Percentiles rank a stretch among this genome's conserved stretches.
Conservation (phyloP, 352 stramenopile genomes). For the Phytophthora fragariaefolia region DNA sequence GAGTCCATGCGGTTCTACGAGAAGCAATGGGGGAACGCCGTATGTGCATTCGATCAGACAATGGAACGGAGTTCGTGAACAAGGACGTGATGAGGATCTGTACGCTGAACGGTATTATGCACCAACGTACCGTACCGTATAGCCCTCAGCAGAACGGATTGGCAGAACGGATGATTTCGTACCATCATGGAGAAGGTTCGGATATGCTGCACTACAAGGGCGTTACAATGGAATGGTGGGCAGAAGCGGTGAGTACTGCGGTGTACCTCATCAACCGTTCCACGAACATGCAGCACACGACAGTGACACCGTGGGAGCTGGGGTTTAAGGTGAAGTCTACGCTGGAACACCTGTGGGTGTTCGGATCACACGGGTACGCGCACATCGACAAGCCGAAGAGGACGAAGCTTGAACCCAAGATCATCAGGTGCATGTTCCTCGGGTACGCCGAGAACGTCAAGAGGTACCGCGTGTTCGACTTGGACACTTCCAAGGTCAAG, state of each 20-base stretch:
- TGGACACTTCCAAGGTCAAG: slow-evolving; percentile 10
- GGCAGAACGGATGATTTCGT: not conserved
- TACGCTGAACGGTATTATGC: not conserved
- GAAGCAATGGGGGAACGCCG: not conserved
- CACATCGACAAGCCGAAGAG: slow-evolving; percentile 3
- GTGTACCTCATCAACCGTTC: too few relatives aligned
- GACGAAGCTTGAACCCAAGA: too few relatives aligned
- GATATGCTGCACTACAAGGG: not conserved
- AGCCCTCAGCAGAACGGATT: not conserved
- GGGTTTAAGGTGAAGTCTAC: too few relatives aligned
- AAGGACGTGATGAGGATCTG: not conserved
- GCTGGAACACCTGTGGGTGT: too few relatives aligned
- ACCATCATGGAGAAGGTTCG: not conserved
- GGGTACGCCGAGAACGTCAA: slow-evolving; percentile 11
- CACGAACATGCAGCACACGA: too few relatives aligned
- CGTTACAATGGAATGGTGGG: not conserved
- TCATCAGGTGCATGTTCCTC: not conserved
- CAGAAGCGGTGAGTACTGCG: not conserved
- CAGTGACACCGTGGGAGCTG: too few relatives aligned
- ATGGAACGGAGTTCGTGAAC: not conserved
- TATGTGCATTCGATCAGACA: not conserved
- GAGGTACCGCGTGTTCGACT: slow-evolving; percentile 2
- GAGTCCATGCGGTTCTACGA: not conserved
- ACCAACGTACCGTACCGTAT: too few relatives aligned
- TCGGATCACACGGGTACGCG: not conserved